phyloP scores from a whole-genome alignment of 2,329 filamentous ascomycete species.

The Penicillium sp. region DNA sequence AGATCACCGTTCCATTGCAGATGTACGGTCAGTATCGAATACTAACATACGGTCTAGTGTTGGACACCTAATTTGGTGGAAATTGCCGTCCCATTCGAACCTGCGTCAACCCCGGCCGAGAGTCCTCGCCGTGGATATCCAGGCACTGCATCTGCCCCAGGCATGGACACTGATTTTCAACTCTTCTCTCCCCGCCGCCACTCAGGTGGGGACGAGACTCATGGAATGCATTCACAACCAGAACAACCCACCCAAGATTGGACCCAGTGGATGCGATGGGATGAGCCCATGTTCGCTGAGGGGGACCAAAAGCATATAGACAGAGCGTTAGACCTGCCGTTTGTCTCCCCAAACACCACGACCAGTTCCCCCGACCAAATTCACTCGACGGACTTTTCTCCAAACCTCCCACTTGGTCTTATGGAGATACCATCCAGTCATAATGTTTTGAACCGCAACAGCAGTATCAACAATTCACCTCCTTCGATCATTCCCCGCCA shows the following conservation, averaged over 20 bases:
- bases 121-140: conserved; percentile 17
- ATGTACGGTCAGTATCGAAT: neutral
- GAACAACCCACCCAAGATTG: conserved; percentile 43
- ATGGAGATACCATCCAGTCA: conserved; percentile 31
- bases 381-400: conserved; percentile 32
- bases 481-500: conserved; percentile 7
- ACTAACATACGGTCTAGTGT: conserved; percentile 11
- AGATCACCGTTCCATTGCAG: neutral
- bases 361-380: conserved; percentile 25
- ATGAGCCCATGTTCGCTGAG: conserved; percentile 39
- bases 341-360: conserved; percentile 31
- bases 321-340: conserved; percentile 27
- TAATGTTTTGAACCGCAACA: neutral
- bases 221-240: conserved; percentile 23
- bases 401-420: conserved; percentile 35
- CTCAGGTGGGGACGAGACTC: conserved; percentile 23
- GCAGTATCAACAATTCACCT: neutral
- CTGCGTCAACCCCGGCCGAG: neutral
- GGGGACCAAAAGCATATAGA: conserved; percentile 30
- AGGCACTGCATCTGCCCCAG: conserved; percentile 26
- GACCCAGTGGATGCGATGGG: conserved; percentile 51
- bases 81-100: conserved; percentile 4
- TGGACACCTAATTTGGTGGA: neutral
- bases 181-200: conserved; percentile 33
- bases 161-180: conserved; percentile 38